phyloP scores from a whole-genome alignment of 2,329 filamentous ascomycete genomes.

The Elsinoe necatrix region DNA sequence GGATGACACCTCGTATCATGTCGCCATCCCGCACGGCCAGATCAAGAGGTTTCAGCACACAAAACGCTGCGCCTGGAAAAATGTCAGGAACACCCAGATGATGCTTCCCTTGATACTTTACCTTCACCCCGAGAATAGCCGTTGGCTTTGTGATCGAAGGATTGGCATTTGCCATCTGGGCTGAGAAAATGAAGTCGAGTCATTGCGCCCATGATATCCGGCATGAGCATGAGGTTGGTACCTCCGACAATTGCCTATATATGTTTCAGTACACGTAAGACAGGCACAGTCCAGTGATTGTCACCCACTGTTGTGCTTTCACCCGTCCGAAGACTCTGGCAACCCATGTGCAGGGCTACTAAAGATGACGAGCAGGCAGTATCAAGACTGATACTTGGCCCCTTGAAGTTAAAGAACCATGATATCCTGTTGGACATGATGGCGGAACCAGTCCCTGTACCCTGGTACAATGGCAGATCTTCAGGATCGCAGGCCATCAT shows the following conservation, averaged over 20 bases:
- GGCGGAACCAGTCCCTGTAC: constrained; percentile 20
- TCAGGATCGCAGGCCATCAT: constrained; percentile 21
- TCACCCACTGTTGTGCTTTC: constrained; percentile 18
- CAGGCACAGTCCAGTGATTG: constrained; percentile 5
- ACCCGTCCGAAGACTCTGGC: constrained; percentile 26
- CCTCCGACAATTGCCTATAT: constrained; percentile 18
- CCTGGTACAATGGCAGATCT: constrained; percentile 20
- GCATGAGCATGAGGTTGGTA: constrained; percentile 24
- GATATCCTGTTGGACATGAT: constrained; percentile 23
- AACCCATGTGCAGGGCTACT: constrained; percentile 29
- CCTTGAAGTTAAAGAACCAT: constrained; percentile 22
- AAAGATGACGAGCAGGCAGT: constrained; percentile 41
- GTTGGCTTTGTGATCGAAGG: constrained; percentile 35
- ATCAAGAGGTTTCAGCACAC: constrained; percentile 45
- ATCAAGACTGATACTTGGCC: constrained; percentile 28
- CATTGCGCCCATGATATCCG: constrained; percentile 20
- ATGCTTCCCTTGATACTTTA: not conserved
- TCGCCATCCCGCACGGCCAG: constrained; percentile 42
- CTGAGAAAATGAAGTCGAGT: constrained; percentile 27
- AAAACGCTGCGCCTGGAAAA: constrained; percentile 6
- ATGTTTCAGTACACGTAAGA: too few species aligned
- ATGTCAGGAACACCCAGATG: not conserved
- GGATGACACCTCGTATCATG: constrained; percentile 35
- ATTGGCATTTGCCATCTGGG: constrained; percentile 24
- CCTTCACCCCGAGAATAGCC: constrained; percentile 49